A percentile compares a stretch with the other conserved stretches of the same genome.
Conservation (phyloP, 78 protist species). For the Chrysochromulina parva region DNA sequence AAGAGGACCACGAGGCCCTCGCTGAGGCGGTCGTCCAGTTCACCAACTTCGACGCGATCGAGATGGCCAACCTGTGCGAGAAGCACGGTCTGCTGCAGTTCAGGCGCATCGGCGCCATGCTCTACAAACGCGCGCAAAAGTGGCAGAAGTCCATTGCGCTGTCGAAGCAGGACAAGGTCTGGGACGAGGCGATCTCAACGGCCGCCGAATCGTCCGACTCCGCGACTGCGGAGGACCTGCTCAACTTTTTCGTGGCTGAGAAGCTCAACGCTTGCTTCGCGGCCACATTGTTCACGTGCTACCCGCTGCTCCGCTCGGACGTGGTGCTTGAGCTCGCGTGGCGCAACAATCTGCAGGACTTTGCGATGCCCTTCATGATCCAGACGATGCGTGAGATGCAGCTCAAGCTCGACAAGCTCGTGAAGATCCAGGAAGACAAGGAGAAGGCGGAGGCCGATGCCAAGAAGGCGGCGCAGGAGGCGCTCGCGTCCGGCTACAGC, state of each 20-base stretch:
- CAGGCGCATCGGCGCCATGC: slow-evolving; percentile 92
- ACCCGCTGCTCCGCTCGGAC: slow-evolving; percentile 73
- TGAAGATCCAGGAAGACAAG: neutral
- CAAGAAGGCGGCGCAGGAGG: slow-evolving; percentile 31
- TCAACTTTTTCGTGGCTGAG: slow-evolving; percentile 89
- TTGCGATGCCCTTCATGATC: slow-evolving; percentile 97
- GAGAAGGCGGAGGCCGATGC: slow-evolving; percentile 24
- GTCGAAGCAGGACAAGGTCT: slow-evolving; percentile 92
- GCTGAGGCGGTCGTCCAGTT: slow-evolving; percentile 77
- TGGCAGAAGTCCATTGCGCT: slow-evolving; percentile 87
- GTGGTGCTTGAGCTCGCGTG: slow-evolving; percentile 97
- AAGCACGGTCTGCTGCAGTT: slow-evolving; percentile 89
- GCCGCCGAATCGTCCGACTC: slow-evolving; percentile 87
- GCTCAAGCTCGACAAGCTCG: slow-evolving; percentile 1
- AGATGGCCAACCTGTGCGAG: slow-evolving; percentile 88
- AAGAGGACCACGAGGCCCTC: slow-evolving; percentile 94
- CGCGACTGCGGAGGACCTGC: slow-evolving; percentile 87
- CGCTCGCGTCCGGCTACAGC: neutral
- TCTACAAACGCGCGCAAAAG: slow-evolving; percentile 78
- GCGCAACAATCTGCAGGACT: slow-evolving; percentile 91
- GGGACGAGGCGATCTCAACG: slow-evolving; percentile 93
- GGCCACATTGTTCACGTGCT: slow-evolving; percentile 95
- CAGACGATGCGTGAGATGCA: slow-evolving; percentile 74
- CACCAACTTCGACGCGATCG: slow-evolving; percentile 85
- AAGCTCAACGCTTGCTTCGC: slow-evolving; percentile 85